Conservation (phyloP, 441 rosid species). For the Biscutella laevigata region DNA sequence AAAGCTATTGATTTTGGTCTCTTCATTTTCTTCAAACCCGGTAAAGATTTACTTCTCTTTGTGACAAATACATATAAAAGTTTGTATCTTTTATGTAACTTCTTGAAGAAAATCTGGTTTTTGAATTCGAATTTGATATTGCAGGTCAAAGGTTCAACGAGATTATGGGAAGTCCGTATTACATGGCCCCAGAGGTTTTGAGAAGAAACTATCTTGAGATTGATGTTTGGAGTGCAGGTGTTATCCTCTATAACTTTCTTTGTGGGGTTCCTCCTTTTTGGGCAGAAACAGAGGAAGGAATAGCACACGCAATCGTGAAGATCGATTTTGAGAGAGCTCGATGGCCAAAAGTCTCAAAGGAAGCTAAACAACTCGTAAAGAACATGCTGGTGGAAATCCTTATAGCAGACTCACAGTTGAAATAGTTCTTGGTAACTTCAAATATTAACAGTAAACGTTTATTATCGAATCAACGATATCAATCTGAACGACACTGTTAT, state of each 20-base stretch:
- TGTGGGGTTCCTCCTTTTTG: slow-evolving; percentile 95
- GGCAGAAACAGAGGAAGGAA: slow-evolving; percentile 94
- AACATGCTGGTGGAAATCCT: slow-evolving; percentile 75
- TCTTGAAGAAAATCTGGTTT: background rate
- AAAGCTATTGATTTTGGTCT: slow-evolving; percentile 91
- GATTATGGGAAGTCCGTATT: slow-evolving; percentile 88
- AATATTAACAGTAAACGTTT: no score
- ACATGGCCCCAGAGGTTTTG: slow-evolving; percentile 91
- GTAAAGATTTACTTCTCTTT: no score
- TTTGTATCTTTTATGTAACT: no score
- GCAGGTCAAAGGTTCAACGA: slow-evolving; percentile 65
- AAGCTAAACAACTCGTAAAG: slow-evolving; percentile 57
- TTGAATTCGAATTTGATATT: background rate
- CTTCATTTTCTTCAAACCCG: slow-evolving; percentile 68
- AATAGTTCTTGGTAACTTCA: slow-evolving; percentile 60
- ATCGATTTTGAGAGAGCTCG: slow-evolving; percentile 72
- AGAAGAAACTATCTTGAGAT: slow-evolving; percentile 63
- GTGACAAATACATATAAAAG: no score
- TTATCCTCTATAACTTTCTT: slow-evolving; percentile 76
- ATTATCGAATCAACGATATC: background rate
- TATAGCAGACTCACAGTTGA: slow-evolving; percentile 48
- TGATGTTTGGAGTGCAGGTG: slow-evolving; percentile 88
- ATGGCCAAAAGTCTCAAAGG: slow-evolving; percentile 68
- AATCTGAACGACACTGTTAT: background rate
- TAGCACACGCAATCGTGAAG: slow-evolving; percentile 63